phyloP scores from a whole-genome alignment of 1,284 basidiomycete genomes.

The Puccinia horiana region DNA sequence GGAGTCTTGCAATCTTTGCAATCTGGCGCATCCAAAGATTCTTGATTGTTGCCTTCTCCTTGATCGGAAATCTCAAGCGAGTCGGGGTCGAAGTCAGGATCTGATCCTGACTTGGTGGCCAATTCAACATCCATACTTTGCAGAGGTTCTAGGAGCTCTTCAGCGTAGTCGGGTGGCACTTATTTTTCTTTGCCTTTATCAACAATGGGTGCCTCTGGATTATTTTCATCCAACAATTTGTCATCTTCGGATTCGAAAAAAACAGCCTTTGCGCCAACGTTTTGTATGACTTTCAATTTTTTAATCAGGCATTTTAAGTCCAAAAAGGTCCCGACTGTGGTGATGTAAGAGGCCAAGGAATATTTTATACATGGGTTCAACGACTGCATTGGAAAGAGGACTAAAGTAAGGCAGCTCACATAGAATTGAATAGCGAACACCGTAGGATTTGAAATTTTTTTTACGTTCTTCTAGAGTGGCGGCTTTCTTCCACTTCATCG shows the following conservation, averaged over 20 bases:
- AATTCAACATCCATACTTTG: neutral
- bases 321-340: conserved; percentile 10
- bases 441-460: conserved; percentile 12
- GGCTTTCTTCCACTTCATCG: conserved; percentile 19
- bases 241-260: neutral
- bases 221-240: neutral
- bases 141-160: neutral
- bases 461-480: conserved; percentile 1
- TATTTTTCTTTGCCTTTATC: too few relatives aligned
- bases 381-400: neutral
- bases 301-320: conserved; percentile 12
- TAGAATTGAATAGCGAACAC: conserved; percentile 36
- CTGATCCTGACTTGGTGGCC: neutral
- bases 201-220: neutral
- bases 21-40: too few relatives aligned
- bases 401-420: conserved; percentile 31
- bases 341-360: conserved; percentile 23
- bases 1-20: neutral
- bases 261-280: neutral
- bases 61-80: neutral
- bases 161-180: too few relatives aligned
- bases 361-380: conserved; percentile 46
- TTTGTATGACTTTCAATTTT: neutral
- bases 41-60: neutral
- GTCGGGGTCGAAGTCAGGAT: neutral